phyloP scores from a whole-genome alignment of 176 grass and related monocot genomes.

The Avena eriantha region DNA sequence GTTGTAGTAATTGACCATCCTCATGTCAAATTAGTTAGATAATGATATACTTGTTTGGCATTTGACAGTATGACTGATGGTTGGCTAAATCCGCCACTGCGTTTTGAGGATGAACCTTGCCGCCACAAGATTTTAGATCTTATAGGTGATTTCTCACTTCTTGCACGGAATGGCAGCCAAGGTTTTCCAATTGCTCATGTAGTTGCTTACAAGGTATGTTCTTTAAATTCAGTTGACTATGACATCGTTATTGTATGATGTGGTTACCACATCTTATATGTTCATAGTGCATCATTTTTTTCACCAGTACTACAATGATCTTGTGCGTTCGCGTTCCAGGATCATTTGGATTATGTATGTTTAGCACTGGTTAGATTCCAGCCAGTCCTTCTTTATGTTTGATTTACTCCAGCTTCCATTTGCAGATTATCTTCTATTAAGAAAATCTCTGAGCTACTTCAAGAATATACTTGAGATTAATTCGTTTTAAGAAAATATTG shows the following conservation, averaged over 20 bases:
- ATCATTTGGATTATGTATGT: not conserved
- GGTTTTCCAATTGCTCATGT: slow-evolving; percentile 82
- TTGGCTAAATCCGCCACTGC: slow-evolving; percentile 87
- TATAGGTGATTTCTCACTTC: slow-evolving; percentile 88
- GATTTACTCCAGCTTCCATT: slow-evolving; percentile 22
- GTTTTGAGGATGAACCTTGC: slow-evolving; percentile 84
- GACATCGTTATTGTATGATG: slow-evolving; percentile 4
- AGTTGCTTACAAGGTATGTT: slow-evolving; percentile 88
- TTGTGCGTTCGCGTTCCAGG: not conserved
- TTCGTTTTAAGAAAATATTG: not conserved
- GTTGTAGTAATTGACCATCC: slow-evolving; percentile 1
- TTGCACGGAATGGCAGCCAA: slow-evolving; percentile 84
- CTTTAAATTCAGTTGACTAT: slow-evolving; percentile 11
- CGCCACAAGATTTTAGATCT: slow-evolving; percentile 94
- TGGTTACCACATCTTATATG: slow-evolving; percentile 4
- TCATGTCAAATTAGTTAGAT: slow-evolving; percentile 28
- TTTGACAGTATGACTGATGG: slow-evolving; percentile 70
- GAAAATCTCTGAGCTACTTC: slow-evolving; percentile 1
- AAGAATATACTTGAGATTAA: not conserved
- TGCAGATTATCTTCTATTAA: not conserved
- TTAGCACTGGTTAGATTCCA: slow-evolving; percentile 17
- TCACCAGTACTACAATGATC: not conserved
- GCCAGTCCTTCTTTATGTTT: slow-evolving; percentile 11
- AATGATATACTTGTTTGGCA: slow-evolving; percentile 37
- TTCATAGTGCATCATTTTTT: not conserved